Conservation (phyloP, 345 rosid genomes). For the Populus simonii region DNA sequence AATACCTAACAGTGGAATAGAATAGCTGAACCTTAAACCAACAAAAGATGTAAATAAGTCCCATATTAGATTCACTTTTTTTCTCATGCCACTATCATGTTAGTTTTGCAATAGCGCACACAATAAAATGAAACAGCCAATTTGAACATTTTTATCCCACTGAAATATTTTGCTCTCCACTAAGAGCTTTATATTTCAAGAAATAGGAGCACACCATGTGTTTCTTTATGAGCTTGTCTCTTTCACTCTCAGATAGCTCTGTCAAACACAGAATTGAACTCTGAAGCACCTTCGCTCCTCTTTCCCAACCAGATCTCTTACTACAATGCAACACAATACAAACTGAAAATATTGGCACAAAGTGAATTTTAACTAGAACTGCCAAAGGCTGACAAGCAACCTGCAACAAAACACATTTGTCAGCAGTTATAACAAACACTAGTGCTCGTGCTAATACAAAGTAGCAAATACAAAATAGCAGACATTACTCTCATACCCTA, state of each 20-base stretch:
- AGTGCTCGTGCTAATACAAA: neutral
- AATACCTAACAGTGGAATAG: neutral
- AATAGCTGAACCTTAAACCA: neutral
- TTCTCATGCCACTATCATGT: neutral
- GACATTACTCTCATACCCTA: slow-evolving; percentile 42
- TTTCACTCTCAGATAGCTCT: slow-evolving; percentile 67
- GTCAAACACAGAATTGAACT: slow-evolving; percentile 57
- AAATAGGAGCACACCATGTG: slow-evolving; percentile 57
- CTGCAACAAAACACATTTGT: slow-evolving; percentile 43
- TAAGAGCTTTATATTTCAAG: slow-evolving; percentile 7
- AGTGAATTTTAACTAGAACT: slow-evolving; percentile 57
- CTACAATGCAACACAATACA: slow-evolving; percentile 76
- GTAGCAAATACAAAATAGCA: neutral
- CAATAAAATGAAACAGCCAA: neutral
- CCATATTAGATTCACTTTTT: neutral
- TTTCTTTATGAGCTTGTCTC: slow-evolving; percentile 79
- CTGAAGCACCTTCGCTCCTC: slow-evolving; percentile 67
- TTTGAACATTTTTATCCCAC: neutral
- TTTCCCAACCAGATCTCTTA: slow-evolving; percentile 53
- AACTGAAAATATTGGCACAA: slow-evolving; percentile 83
- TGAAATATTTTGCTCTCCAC: neutral
- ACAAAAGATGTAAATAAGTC: neutral
- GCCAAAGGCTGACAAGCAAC: slow-evolving; percentile 59
- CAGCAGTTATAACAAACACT: neutral
- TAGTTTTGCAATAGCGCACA: neutral